Base-by-base conservation (phyloP, 2,329 filamentous ascomycete species). In the Emericellopsis cladophorae region DNA sequence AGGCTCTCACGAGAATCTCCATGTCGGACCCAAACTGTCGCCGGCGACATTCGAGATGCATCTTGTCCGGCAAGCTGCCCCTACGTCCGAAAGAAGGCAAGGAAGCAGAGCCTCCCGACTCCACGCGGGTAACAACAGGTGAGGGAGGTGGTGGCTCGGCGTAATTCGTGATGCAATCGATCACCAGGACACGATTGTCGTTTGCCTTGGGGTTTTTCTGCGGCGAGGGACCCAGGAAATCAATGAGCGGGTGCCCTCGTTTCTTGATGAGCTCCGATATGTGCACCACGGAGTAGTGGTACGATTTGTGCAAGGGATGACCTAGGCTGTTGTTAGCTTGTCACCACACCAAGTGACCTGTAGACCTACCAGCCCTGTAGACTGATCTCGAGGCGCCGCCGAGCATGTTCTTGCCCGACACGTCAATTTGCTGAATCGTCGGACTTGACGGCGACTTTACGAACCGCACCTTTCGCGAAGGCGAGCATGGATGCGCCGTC, bases 1-100 rank as follows among this genome's bases (percentile, higher is more conserved):
- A 68, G 2, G 83, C 82, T 38, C 84, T 67, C 1, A 79, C 80
- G 40, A 89, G 60, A 8, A 88, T 70, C 57, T 87, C 81, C 53
- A 83, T 65, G 49, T 81, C 77, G 11, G 75, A 80, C 1, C 74
- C 74, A 42, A 74, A 75, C 32, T 77, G 72, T 21, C 78, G 64
- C 44, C 70, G 64, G 22, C 72, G 60, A 4, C 72, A 72, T 53
- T 74, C 72, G 32, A 72, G 65, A 48, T 71, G 69, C 71, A 76
- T 76, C 49, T 68, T 67, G 26, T 68, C 63, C 23, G 61, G 60
- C 48, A 63, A 64, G 45, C 58, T 59, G 38, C 54, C 54, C 43
- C 58, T 57, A 44, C 57, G 54, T 38, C 57, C 56, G 10, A 58
- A 45, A 22, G 55, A 53, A 1, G 54, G 52, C 32, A 21, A 15